Percentiles rank a stretch among this genome's conserved stretches.
Evolutionary conservation across 108 stramenopile genomes (phyloP).

Genomic region (Skeletonema menzelii): DNA sequence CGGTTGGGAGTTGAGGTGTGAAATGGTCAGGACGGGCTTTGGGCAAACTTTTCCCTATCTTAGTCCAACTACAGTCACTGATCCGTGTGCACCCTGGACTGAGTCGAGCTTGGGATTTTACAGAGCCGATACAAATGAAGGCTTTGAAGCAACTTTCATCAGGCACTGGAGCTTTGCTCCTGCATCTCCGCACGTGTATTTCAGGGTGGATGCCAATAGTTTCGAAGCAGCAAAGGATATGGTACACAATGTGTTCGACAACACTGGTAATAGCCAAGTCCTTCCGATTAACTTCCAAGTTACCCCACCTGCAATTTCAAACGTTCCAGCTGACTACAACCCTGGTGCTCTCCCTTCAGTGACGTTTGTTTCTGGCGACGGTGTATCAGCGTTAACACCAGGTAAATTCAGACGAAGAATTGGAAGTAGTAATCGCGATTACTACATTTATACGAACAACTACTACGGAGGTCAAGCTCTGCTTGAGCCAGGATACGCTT

Average conservation of each 20-base stretch:
- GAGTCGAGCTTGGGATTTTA: neutral
- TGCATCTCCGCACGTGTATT: neutral
- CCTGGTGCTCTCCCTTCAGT: neutral
- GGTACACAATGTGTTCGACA: constrained; percentile 10
- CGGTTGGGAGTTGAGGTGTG: neutral
- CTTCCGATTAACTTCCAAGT: neutral
- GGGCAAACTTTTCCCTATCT: neutral
- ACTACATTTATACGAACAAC: constrained; percentile 14
- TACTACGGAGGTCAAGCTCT: neutral
- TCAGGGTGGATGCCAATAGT: neutral
- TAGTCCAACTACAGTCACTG: neutral
- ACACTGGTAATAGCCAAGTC: neutral
- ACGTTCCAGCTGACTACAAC: constrained; percentile 2
- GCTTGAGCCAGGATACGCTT: constrained; percentile 5
- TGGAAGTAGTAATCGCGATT: constrained; percentile 1
- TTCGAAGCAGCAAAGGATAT: neutral
- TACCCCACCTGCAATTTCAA: neutral
- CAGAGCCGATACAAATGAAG: neutral
- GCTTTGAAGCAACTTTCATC: neutral
- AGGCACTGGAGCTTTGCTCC: neutral
- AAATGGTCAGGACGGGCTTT: neutral
- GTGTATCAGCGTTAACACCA: neutral
- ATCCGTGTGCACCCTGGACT: neutral
- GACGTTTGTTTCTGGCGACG: constrained; percentile 17
- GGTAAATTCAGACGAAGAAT: neutral